phyloP scores from a whole-genome alignment of 2,329 filamentous ascomycete species.

The Fusarium sp. region DNA sequence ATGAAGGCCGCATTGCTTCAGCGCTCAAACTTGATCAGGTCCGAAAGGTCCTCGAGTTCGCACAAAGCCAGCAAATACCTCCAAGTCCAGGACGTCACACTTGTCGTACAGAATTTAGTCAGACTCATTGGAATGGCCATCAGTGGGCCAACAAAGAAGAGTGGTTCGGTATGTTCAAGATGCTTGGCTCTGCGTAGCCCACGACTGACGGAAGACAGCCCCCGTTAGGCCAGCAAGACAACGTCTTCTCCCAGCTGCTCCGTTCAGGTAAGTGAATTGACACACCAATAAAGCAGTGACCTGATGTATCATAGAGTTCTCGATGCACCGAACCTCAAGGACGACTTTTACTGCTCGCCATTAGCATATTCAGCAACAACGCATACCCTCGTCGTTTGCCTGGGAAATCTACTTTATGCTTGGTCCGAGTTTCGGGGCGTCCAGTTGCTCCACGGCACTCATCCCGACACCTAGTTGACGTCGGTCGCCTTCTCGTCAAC shows the following conservation, averaged over 20 bases:
- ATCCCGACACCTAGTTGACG: constrained; percentile 69
- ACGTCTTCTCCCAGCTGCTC: constrained; percentile 71
- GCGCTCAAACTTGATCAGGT: constrained; percentile 83
- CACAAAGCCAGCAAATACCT: constrained; percentile 25
- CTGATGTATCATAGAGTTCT: constrained; percentile 70
- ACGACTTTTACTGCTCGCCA: constrained; percentile 95
- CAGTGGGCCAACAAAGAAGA: constrained; percentile 39
- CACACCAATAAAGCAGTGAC: neutral
- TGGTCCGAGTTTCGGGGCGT: constrained; percentile 86
- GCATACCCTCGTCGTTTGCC: constrained; percentile 83
- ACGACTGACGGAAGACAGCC: constrained; percentile 29
- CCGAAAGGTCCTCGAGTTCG: constrained; percentile 72
- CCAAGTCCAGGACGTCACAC: neutral
- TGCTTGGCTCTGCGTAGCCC: neutral
- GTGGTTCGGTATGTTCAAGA: constrained; percentile 10
- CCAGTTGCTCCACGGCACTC: constrained; percentile 54
- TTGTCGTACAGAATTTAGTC: constrained; percentile 13
- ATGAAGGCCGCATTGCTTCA: constrained; percentile 79
- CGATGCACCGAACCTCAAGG: constrained; percentile 87
- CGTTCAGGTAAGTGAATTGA: constrained; percentile 74
- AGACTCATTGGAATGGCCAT: constrained; percentile 44
- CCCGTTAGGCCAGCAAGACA: constrained; percentile 24
- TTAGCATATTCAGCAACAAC: constrained; percentile 84
- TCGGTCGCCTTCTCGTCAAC: constrained; percentile 90
- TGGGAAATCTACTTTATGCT: constrained; percentile 82